Evolutionary conservation across 352 stramenopile species (phyloP), one percentile per base, ranked within the genome.

Genomic region (Globisporangium paroecandrum): DNA sequence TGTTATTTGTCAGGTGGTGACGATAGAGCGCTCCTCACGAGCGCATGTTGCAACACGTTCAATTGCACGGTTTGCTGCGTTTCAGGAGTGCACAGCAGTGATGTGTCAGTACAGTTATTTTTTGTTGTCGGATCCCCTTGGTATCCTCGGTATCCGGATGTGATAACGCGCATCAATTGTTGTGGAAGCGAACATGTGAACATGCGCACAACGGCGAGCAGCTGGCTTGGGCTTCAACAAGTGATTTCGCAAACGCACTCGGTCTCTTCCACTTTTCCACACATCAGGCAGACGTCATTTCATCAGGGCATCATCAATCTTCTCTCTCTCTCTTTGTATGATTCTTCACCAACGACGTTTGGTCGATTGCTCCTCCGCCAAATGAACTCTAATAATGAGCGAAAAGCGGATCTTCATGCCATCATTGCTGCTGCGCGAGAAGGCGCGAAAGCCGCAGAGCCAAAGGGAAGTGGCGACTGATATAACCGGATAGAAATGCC

Each of bases 351-450:
- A 6, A 51, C 18, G 43, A 24, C 18, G 43, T 51, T 51, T 51
- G 43, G 43, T 51, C 43, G 43, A 18, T 51, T 15, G 43, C 7
- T 9, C 43, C 38, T 46, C 12, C 38, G n/a, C 6, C 41, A 47
- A 47, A 49, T n/a, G 43, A 49, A 20, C 13, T 49, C 15, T 49
- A 49, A 51, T 49, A 32, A 38, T 38, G 32, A 38, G 32, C 32
- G 32, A 38, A 38, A 18, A 51, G 43, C 18, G 43, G 22, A 51
- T 24, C 43, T 51, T 51, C 43, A 8, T 51, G 43, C 2, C 13
- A 20, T 43, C 43, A 25, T 27, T 25, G 49, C 49, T 56, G 49
- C 49, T 56, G 49, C 49, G 49, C 49, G 49, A 56, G 49, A 56
- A 56, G 49, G 49, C 49, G n/a, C 49, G 49, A 25, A 27, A 27